Percentiles rank a stretch among this genome's conserved stretches.
Conservation (phyloP, 345 rosid genomes). For the Eucalyptus marginata region DNA sequence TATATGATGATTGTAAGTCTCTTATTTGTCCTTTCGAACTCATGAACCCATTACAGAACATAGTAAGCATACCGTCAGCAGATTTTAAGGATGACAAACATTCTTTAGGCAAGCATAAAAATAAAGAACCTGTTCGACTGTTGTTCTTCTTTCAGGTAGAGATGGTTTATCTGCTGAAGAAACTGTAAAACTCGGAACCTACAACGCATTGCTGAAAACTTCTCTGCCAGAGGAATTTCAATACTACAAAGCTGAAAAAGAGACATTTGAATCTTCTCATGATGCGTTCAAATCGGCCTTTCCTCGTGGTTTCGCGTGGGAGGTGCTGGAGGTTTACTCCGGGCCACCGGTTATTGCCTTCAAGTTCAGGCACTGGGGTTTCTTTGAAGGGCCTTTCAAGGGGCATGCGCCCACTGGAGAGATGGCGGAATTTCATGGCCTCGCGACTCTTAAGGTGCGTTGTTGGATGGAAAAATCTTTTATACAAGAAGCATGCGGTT, state of each 20-base stretch:
- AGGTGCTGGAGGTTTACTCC: constrained; percentile 50
- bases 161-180: constrained; percentile 70
- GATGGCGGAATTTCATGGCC: constrained; percentile 48
- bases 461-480: not conserved
- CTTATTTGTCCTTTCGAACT: not conserved
- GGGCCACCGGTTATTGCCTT: constrained; percentile 72
- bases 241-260: constrained; percentile 60
- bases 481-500: not conserved
- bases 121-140: not conserved
- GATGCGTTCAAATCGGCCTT: constrained; percentile 59
- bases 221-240: constrained; percentile 55
- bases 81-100: not conserved
- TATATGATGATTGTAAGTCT: not conserved
- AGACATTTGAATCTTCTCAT: constrained; percentile 79
- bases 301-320: constrained; percentile 93
- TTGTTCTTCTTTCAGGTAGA: constrained; percentile 26
- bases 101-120: not conserved
- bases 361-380: constrained; percentile 94
- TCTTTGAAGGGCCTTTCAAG: constrained; percentile 71
- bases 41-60: not conserved
- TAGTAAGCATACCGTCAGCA: not conserved
- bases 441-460: constrained; percentile 58
- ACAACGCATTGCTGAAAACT: constrained; percentile 62
- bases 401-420: constrained; percentile 74
- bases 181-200: constrained; percentile 48